Percentiles rank a stretch among this genome's conserved stretches.
Evolutionary conservation across 169 alveolate species (phyloP).

Genomic region (Eimeria tenella): DNA sequence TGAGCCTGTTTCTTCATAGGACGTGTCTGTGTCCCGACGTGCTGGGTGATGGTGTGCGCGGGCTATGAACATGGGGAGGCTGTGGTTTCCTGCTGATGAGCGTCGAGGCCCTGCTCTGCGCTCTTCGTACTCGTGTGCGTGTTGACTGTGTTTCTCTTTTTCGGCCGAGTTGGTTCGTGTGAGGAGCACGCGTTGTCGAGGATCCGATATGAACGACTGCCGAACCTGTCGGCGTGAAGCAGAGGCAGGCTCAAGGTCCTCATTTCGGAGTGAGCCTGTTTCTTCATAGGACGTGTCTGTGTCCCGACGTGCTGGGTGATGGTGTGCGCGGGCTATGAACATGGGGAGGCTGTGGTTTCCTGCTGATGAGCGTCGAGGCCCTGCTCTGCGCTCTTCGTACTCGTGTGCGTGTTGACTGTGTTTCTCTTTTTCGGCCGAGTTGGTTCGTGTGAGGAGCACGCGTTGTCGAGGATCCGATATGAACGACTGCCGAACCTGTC

Average conservation of each 20-base stretch:
- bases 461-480: constrained; percentile 10
- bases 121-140: background rate
- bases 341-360: constrained; percentile 40
- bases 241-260: background rate
- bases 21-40: background rate
- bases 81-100: constrained; percentile 70
- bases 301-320: background rate
- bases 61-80: constrained; percentile 51
- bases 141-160: background rate
- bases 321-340: constrained; percentile 39
- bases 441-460: background rate
- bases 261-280: background rate
- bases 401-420: constrained; percentile 8
- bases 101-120: constrained; percentile 29
- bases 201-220: constrained; percentile 48
- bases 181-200: constrained; percentile 48
- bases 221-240: constrained; percentile 48
- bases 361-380: constrained; percentile 26
- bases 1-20: background rate
- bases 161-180: constrained; percentile 50
- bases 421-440: constrained; percentile 51
- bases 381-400: background rate
- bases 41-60: background rate
- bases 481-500: constrained; percentile 45
- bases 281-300: background rate